Conservation (phyloP, 2,329 filamentous ascomycete species). For the Teratosphaeria gauchensis region DNA sequence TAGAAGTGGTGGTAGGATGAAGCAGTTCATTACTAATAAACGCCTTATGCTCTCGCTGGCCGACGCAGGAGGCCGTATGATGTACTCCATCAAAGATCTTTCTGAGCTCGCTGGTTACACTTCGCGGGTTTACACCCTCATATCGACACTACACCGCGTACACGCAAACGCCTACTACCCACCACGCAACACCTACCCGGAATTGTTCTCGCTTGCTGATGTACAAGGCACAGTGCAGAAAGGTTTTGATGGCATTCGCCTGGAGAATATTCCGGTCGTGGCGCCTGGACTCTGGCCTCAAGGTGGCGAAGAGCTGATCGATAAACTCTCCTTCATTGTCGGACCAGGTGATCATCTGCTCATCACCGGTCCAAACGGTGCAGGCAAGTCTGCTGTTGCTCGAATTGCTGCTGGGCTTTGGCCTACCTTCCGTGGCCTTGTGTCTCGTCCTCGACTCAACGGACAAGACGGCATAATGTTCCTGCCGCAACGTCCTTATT, state of each 20-base stretch:
- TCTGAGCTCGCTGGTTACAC: conserved; percentile 94
- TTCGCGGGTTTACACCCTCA: conserved; percentile 87
- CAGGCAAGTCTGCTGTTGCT: conserved; percentile 82
- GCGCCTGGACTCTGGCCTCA: conserved; percentile 81
- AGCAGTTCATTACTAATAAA: conserved; percentile 98
- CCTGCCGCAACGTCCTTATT: conserved; percentile 83
- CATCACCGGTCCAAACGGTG: conserved; percentile 89
- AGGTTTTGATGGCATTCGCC: conserved; percentile 85
- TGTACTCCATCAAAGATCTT: conserved; percentile 98
- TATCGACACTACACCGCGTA: conserved; percentile 86
- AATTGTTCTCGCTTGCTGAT: conserved; percentile 82
- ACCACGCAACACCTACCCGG: conserved; percentile 55
- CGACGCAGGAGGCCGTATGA: conserved; percentile 93
- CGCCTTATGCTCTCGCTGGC: conserved; percentile 94
- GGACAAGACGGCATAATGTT: conserved; percentile 88
- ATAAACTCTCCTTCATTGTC: conserved; percentile 80
- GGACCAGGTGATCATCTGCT: conserved; percentile 85
- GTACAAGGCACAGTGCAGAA: conserved; percentile 89
- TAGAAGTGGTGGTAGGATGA: conserved; percentile 63
- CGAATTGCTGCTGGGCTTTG: conserved; percentile 85
- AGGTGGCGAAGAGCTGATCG: conserved; percentile 83
- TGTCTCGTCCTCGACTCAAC: conserved; percentile 71
- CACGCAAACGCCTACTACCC: conserved; percentile 82
- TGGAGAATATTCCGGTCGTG: conserved; percentile 88
- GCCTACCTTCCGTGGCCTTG: conserved; percentile 89